Evolutionary conservation across 2,329 filamentous ascomycete genomes (phyloP).

Genomic region (Ceratocystis huliohia): DNA sequence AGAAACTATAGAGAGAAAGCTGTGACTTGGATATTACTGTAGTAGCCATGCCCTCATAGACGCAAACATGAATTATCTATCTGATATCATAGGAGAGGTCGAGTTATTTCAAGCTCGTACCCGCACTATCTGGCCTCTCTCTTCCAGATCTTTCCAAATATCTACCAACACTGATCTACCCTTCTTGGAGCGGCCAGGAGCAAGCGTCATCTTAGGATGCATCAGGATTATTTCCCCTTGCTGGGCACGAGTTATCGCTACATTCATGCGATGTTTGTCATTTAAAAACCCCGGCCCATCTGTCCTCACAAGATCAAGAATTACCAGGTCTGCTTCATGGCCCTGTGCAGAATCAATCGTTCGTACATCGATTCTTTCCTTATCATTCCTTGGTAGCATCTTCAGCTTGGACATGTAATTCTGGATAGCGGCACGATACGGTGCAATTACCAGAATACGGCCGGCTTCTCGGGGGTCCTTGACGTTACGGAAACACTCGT

Average conservation of each 20-base stretch:
- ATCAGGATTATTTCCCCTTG: conserved; percentile 37
- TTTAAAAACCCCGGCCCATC: conserved; percentile 32
- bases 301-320: conserved; percentile 36
- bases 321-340: conserved; percentile 37
- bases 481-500: conserved; percentile 28
- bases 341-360: conserved; percentile 37
- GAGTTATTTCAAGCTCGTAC: background rate
- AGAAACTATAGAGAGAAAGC: no score
- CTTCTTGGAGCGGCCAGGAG: background rate
- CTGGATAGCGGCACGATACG: conserved; percentile 31
- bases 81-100: background rate
- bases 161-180: background rate
- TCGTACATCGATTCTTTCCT: conserved; percentile 30
- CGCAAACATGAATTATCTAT: no score
- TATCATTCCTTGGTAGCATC: conserved; percentile 25
- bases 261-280: conserved; percentile 34
- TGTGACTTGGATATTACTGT: no score
- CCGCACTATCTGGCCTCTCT: conserved; percentile 5
- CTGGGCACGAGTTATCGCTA: conserved; percentile 34
- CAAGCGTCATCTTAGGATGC: conserved; percentile 29
- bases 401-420: conserved; percentile 29
- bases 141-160: conserved; percentile 14
- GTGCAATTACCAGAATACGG: conserved; percentile 34
- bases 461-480: conserved; percentile 25
- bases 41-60: no score